Base-by-base conservation (phyloP, 2,329 filamentous ascomycete genomes). In the Cytospora paraplurivora region DNA sequence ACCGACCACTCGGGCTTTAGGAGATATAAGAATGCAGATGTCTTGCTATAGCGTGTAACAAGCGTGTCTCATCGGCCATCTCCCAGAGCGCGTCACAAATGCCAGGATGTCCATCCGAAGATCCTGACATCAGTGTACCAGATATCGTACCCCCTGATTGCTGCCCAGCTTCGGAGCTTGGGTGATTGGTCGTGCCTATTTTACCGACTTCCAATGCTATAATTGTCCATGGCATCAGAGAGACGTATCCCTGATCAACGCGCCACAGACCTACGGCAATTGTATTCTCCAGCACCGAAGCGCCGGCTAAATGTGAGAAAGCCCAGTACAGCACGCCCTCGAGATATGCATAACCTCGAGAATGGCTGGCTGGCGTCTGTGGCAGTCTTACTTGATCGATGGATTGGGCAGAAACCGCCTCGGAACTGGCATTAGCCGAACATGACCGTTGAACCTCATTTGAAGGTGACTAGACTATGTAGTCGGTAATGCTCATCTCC, bases 1-100 rank as follows among this genome's bases (percentile, higher is more conserved):
- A 47, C 56, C 56, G 52, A 53, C 44, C 50, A 41, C 33, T 57
- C 62, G 62, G 62, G 60, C 37, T 60, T 63, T 63, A 63, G 57
- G 56, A 53, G 37, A 53, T 61, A 27, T 27, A 27, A 27, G 27
- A 27, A 27, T 61, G 55, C 11, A 17, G 34, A 56, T 56, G 51
- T 56, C 35, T 61, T 47, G 52, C 44, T 47, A 38, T 51, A 56
- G 58, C 21, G 58, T 64, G 53, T 60, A 51, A 62, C 58, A 56
- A 44, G 27, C 19, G 44, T 62, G 27, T 41, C 52, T 61, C 44
- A 32, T 37, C 19, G 35, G 51, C 33, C 37, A 53, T 55, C 11
- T 47, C 44, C 44, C 44, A 19, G 21, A 47, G 21, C 54, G 59
- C 51, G 59, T 55, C 19, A 55, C 51, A 32, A 47, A 37, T 35